phyloP scores from a whole-genome alignment of 78 protist genomes.

The Isochrysis galbana region DNA sequence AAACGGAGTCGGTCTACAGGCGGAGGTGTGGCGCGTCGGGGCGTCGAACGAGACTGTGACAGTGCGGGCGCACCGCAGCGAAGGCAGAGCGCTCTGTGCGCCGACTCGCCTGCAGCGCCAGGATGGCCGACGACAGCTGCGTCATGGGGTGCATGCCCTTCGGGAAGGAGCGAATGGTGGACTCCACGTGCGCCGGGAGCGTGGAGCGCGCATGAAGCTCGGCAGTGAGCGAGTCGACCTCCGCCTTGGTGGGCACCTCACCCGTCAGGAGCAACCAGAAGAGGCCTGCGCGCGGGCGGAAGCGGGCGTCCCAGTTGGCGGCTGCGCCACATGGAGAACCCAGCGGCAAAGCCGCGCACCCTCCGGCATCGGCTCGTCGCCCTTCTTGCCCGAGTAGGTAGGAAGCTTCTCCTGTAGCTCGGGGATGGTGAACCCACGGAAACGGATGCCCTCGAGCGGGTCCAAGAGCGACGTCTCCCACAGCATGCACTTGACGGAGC shows the following conservation, averaged over 20 bases:
- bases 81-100: too few relatives aligned
- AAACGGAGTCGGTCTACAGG: neutral
- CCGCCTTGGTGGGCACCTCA: slow-evolving; percentile 82
- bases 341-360: too few relatives aligned
- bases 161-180: slow-evolving; percentile 20
- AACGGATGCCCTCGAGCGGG: slow-evolving; percentile 92
- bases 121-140: slow-evolving; percentile 76
- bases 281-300: too few relatives aligned
- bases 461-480: slow-evolving; percentile 94
- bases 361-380: slow-evolving; percentile 92
- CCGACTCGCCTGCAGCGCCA: slow-evolving; percentile 47
- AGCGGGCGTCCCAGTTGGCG: too few relatives aligned
- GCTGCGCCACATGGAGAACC: too few relatives aligned
- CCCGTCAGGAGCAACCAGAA: slow-evolving; percentile 95
- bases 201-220: slow-evolving; percentile 5
- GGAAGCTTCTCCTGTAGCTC: slow-evolving; percentile 89
- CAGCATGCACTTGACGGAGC: slow-evolving; percentile 89
- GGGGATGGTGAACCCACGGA: slow-evolving; percentile 85
- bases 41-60: too few relatives aligned
- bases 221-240: neutral
- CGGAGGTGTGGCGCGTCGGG: too few relatives aligned
- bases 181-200: slow-evolving; percentile 37
- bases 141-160: slow-evolving; percentile 92
- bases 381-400: slow-evolving; percentile 59
- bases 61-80: too few relatives aligned